A percentile compares a stretch with the other conserved stretches of the same genome.
Conservation (phyloP, 2,329 filamentous ascomycete genomes). For the Ophiostoma novo-ulmi region DNA sequence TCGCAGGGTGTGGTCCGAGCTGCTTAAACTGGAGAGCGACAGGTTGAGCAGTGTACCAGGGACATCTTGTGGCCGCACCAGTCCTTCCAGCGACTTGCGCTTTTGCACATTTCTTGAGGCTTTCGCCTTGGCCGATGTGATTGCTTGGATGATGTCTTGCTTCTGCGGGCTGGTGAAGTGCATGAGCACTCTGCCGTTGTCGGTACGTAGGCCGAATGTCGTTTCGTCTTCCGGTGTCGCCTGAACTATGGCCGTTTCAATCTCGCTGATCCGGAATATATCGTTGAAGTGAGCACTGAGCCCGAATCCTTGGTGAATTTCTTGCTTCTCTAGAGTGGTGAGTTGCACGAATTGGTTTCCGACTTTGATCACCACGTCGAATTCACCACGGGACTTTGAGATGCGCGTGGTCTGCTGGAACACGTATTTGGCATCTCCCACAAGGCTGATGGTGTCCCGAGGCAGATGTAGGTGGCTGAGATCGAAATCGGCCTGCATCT, state of each 20-base stretch:
- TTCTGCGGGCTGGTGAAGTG: slow-evolving; percentile 65
- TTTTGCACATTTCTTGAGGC: slow-evolving; percentile 58
- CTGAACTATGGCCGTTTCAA: slow-evolving; percentile 61
- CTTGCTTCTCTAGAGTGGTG: slow-evolving; percentile 63
- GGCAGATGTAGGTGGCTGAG: slow-evolving; percentile 61
- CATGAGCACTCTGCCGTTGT: slow-evolving; percentile 67
- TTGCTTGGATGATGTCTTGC: slow-evolving; percentile 57
- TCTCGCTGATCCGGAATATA: slow-evolving; percentile 62
- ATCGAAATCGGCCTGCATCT: slow-evolving; percentile 62
- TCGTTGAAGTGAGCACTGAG: slow-evolving; percentile 63
- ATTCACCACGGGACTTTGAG: slow-evolving; percentile 65
- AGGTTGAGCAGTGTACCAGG: slow-evolving; percentile 64
- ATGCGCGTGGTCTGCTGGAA: slow-evolving; percentile 61
- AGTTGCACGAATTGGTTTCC: slow-evolving; percentile 66
- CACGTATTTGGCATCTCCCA: slow-evolving; percentile 60
- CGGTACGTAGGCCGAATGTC: slow-evolving; percentile 61
- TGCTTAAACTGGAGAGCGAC: slow-evolving; percentile 61
- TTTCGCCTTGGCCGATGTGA: slow-evolving; percentile 53
- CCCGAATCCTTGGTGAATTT: slow-evolving; percentile 58
- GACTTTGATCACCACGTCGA: slow-evolving; percentile 64
- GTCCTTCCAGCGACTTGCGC: slow-evolving; percentile 58
- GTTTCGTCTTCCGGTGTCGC: slow-evolving; percentile 62
- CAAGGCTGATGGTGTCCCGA: slow-evolving; percentile 64
- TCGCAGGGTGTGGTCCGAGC: slow-evolving; percentile 54
- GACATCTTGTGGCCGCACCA: slow-evolving; percentile 65